These are phyloP conservation scores for Dianthus caryophyllus DNA, from an alignment of 148 eudicot species.

Conservation along the genomic window DNA sequence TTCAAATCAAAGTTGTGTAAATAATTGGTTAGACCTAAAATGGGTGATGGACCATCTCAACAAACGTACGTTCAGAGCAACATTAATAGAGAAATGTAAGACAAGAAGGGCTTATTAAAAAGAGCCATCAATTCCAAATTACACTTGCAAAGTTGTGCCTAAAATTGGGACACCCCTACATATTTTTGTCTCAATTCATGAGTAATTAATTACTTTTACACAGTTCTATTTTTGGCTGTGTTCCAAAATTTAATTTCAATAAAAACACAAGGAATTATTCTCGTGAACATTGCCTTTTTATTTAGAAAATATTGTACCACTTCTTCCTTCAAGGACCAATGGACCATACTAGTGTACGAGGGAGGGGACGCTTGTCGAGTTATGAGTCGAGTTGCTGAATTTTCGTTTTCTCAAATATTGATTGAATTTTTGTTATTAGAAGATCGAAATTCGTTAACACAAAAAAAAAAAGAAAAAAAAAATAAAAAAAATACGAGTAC, in stretches of 20 bases:
- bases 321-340: not conserved
- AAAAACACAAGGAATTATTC: slow-evolving; percentile 2
- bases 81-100: not conserved
- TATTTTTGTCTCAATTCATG: not conserved
- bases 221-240: not conserved
- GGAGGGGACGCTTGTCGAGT: not conserved
- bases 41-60: not conserved
- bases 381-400: too few relatives aligned
- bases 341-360: not conserved
- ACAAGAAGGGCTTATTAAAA: slow-evolving; percentile 18
- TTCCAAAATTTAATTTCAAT: slow-evolving; percentile 2
- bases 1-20: too few relatives aligned
- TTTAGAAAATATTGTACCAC: not conserved
- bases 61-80: not conserved
- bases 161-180: slow-evolving; percentile 2
- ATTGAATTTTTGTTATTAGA: too few relatives aligned
- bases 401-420: too few relatives aligned
- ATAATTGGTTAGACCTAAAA: not conserved
- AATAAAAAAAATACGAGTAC: too few relatives aligned
- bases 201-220: not conserved
- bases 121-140: too few relatives aligned
- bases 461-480: too few relatives aligned
- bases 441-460: too few relatives aligned
- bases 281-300: slow-evolving; percentile 12
- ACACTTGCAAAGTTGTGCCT: not conserved